A percentile compares a stretch with the other conserved stretches of the same genome.
These are phyloP conservation scores for Pseudozyma flocculosa DNA, from an alignment of 1,284 basidiomycete genomes.

Conservation along the genomic window DNA sequence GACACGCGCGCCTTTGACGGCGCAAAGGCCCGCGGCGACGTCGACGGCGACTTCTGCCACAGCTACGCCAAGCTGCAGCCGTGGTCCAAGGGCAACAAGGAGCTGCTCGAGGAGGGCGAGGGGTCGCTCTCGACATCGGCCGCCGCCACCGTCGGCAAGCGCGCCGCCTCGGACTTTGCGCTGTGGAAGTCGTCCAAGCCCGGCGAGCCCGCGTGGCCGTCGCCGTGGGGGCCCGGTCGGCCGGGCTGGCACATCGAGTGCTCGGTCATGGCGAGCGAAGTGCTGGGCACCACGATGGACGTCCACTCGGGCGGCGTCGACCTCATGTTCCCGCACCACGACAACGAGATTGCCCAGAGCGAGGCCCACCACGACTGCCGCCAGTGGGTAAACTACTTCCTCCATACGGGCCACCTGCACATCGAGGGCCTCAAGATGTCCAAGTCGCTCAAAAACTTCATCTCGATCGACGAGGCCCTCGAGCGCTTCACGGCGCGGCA, in stretches of 20 bases:
- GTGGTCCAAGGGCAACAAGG: conserved; percentile 89
- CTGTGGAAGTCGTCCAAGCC: conserved; percentile 97
- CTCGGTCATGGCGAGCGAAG: conserved; percentile 94
- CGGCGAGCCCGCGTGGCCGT: conserved; percentile 96
- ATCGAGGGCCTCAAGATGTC: conserved; percentile 99
- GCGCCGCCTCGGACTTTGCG: conserved; percentile 77
- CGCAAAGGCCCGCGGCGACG: conserved; percentile 46
- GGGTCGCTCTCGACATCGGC: conserved; percentile 64
- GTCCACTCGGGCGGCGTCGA: conserved; percentile 98
- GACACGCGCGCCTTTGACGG: conserved; percentile 86
- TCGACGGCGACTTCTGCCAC: conserved; percentile 56
- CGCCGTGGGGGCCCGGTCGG: conserved; percentile 92
- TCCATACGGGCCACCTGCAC: conserved; percentile 97
- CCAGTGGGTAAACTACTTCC: conserved; percentile 98
- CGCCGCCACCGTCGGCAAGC: conserved; percentile 65
- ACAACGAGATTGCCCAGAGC: conserved; percentile 97
- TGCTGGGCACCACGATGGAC: conserved; percentile 91
- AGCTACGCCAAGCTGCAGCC: conserved; percentile 94
- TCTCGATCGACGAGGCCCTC: conserved; percentile 96
- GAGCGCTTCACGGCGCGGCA: conserved; percentile 82
- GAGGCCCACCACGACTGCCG: conserved; percentile 85
- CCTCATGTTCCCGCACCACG: conserved; percentile 97
- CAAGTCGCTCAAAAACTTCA: conserved; percentile 98
- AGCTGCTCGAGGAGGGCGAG: conserved; percentile 89
- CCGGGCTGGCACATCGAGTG: conserved; percentile 99